Conservation (phyloP, 495 filamentous ascomycete genomes). For the Talaromyces proteolyticus region DNA sequence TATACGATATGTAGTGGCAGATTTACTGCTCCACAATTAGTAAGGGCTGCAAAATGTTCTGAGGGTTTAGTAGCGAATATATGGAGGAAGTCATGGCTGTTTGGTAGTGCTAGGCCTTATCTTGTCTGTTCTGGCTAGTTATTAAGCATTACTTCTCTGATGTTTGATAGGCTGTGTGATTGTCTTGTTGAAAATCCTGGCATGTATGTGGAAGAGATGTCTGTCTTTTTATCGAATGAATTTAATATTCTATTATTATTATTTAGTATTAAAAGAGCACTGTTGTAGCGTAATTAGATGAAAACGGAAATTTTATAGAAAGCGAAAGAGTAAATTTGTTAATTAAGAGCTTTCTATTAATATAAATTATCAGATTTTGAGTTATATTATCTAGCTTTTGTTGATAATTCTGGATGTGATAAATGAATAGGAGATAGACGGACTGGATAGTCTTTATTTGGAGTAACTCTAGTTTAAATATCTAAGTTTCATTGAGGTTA, state of each 20-base stretch:
- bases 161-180: constrained; percentile 1
- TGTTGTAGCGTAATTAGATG: not conserved
- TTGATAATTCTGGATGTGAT: constrained; percentile 22
- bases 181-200: constrained; percentile 4
- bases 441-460: constrained; percentile 14
- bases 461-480: constrained; percentile 20
- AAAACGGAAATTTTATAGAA: not conserved
- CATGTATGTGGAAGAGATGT: constrained; percentile 13
- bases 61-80: not conserved
- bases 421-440: constrained; percentile 14
- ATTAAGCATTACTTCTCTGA: not conserved
- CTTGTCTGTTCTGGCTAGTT: not conserved
- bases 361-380: constrained; percentile 17
- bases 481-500: constrained; percentile 15
- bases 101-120: no score
- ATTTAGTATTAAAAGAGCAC: not conserved
- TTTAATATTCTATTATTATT: constrained; percentile 7
- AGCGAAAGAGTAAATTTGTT: not conserved
- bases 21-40: not conserved
- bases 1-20: not conserved
- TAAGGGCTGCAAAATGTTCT: not conserved
- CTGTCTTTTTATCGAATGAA: constrained; percentile 10
- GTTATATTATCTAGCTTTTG: constrained; percentile 19
- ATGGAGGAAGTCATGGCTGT: not conserved
- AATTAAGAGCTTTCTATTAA: constrained; percentile 8